Base-by-base conservation (phyloP, 805 yeast genomes). In the Cyberlindnera subsufficiens region DNA sequence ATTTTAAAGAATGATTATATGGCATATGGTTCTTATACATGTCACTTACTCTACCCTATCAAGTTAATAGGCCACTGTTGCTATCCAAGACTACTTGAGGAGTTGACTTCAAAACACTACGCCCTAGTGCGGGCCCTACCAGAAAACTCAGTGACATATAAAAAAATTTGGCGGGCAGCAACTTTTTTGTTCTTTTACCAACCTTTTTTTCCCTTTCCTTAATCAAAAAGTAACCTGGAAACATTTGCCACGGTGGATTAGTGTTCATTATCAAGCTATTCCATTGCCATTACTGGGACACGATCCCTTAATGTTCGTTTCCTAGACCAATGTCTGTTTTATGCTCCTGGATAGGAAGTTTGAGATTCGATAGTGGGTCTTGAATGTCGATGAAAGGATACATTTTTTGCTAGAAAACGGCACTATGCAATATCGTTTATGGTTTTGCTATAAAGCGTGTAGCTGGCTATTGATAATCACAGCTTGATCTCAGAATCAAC, bases 401-500 rank as follows among this genome's bases (percentile, higher is more conserved):
- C 47, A 58, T 49, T 43, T 40, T 16, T 16, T 9, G 25, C n/a
- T 30, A 16, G 14, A 30, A 18, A 20, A 22, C 11, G 6, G 27
- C 27, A 10, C 27, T 8, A 22, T 22, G 27, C 10, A 22, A 22
- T 22, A 9, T 22, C 11, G 10, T 9, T 22, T 6, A 22, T 22
- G 11, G 27, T 11, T 9, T 3, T 8, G 13, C 10, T 9, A 22
- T 5, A 6, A 9, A 22, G 10, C 10, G 10, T 8, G 27, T 32
- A 32, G 19, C 9, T 17, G 9, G 22, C 14, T 13, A 7, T 15
- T 32, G 22, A 15, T 5, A 17, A 32, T 47, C 40, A 47, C 60
- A 60, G 47, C 29, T 55, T 52, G 38, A 76, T 69, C 38, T 66
- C 65, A 1, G 80, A 65, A 27, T 63, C 59, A 34, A 71, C 51